These are phyloP conservation scores for Cercospora sesami DNA, from an alignment of 2,329 filamentous ascomycete species.

Conservation along the genomic window DNA sequence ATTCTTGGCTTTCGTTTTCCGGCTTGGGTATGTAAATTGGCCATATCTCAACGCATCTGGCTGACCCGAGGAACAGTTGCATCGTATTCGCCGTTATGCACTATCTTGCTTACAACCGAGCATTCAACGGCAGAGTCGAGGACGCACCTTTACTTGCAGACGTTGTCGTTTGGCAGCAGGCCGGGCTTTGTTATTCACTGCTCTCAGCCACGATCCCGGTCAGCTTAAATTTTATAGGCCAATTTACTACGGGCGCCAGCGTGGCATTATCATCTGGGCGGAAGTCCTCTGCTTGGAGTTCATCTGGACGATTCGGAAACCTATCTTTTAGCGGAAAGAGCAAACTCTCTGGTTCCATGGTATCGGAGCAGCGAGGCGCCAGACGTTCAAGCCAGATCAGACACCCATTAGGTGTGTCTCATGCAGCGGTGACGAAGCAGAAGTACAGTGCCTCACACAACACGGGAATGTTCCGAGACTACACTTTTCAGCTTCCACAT, in stretches of 20 bases:
- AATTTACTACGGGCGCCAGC: neutral
- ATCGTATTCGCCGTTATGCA: neutral
- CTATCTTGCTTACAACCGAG: neutral
- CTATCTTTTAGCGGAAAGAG: neutral
- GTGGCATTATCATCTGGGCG: neutral
- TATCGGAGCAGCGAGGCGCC: neutral
- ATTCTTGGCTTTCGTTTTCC: neutral
- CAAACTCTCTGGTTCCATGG: neutral
- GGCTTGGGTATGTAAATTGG: neutral
- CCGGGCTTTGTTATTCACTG: neutral
- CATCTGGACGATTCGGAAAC: neutral
- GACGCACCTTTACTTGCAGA: slow-evolving; percentile 3
- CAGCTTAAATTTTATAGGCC: slow-evolving; percentile 1
- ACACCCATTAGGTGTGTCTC: neutral
- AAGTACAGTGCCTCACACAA: neutral
- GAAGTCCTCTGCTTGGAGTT: neutral
- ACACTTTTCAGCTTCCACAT: neutral
- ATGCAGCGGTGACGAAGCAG: neutral
- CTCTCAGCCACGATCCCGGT: slow-evolving; percentile 6
- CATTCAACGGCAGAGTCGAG: neutral
- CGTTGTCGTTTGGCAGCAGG: neutral
- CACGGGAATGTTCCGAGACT: neutral
- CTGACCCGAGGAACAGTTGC: neutral
- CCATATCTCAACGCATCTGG: neutral
- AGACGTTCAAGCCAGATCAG: neutral